Percentiles rank a stretch among this genome's conserved stretches.
Evolutionary conservation across 148 eudicot genomes (phyloP).

Genomic region (Drosera capensis): DNA sequence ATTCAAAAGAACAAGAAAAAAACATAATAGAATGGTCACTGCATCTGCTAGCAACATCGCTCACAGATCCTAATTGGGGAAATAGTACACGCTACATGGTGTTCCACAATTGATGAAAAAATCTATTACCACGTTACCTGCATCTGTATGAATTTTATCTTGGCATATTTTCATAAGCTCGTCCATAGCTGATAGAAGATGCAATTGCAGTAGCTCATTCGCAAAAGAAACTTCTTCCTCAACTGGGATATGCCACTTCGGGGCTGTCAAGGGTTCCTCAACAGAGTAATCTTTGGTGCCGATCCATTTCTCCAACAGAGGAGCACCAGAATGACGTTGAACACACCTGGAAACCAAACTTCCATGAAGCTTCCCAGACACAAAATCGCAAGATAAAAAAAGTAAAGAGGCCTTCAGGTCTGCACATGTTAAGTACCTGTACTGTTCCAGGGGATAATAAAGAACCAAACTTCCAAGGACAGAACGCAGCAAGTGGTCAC

Average conservation of each 20-base stretch:
- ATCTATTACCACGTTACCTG: no score
- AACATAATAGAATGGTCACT: no score
- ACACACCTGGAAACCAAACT: conserved; percentile 53
- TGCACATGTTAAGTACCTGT: conserved; percentile 42
- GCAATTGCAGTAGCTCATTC: conserved; percentile 76
- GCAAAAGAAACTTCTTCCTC: conserved; percentile 73
- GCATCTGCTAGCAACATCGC: no score
- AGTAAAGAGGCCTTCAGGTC: not conserved
- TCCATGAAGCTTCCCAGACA: no score
- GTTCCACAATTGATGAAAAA: no score
- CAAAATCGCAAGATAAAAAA: not conserved
- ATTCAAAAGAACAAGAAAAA: no score
- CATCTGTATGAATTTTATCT: conserved; percentile 65
- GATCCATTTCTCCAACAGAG: conserved; percentile 79
- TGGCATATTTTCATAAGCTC: conserved; percentile 65
- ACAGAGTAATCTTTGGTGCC: conserved; percentile 49
- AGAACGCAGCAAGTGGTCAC: conserved; percentile 87
- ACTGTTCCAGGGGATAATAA: conserved; percentile 86
- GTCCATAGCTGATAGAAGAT: conserved; percentile 74
- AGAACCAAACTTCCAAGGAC: conserved; percentile 85
- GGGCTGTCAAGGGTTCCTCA: conserved; percentile 33
- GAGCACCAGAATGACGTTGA: conserved; percentile 43
- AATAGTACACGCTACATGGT: no score
- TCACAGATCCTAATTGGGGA: no score
- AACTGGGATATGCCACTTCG: conserved; percentile 86